Conservation (phyloP, 2,329 filamentous ascomycete genomes). For the Lachnellula occidentalis region DNA sequence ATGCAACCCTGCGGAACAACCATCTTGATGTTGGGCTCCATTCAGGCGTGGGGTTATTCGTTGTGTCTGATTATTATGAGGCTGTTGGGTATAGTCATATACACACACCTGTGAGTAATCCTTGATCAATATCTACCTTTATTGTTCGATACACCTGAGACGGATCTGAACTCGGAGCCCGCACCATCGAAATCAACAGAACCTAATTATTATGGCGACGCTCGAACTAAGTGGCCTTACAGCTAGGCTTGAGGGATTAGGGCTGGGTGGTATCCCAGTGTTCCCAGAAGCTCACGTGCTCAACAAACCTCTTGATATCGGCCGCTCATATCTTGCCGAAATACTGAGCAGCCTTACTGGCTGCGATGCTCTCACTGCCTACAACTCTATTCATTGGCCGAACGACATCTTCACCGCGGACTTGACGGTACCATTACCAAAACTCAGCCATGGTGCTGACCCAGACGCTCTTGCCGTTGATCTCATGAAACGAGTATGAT, state of each 20-base stretch:
- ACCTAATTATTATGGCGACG: slow-evolving; percentile 1
- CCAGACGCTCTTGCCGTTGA: slow-evolving; percentile 2
- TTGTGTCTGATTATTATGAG: too few species aligned
- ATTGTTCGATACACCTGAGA: too few species aligned
- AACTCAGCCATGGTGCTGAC: neutral
- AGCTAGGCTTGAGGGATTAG: slow-evolving; percentile 1
- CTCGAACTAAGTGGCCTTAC: slow-evolving; percentile 1
- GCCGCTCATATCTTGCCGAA: slow-evolving; percentile 5
- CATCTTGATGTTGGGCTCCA: too few species aligned
- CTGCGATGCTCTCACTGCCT: slow-evolving; percentile 3
- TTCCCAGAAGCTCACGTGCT: slow-evolving; percentile 7
- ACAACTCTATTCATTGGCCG: slow-evolving; percentile 5
- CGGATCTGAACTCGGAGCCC: too few species aligned
- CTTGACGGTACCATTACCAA: slow-evolving; percentile 6
- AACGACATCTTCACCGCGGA: slow-evolving; percentile 6
- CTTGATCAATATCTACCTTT: too few species aligned
- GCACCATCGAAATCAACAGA: too few species aligned
- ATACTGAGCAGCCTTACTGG: slow-evolving; percentile 7
- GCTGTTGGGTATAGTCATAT: too few species aligned
- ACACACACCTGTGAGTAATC: too few species aligned
- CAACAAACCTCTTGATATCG: slow-evolving; percentile 12
- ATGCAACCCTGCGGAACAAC: neutral
- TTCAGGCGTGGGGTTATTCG: too few species aligned
- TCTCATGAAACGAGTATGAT: slow-evolving; percentile 1
- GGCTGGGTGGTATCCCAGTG: slow-evolving; percentile 5